These are phyloP conservation scores for Cetraspora pellucida DNA, from an alignment of 192 early-diverging fungal genomes.

Conservation along the genomic window DNA sequence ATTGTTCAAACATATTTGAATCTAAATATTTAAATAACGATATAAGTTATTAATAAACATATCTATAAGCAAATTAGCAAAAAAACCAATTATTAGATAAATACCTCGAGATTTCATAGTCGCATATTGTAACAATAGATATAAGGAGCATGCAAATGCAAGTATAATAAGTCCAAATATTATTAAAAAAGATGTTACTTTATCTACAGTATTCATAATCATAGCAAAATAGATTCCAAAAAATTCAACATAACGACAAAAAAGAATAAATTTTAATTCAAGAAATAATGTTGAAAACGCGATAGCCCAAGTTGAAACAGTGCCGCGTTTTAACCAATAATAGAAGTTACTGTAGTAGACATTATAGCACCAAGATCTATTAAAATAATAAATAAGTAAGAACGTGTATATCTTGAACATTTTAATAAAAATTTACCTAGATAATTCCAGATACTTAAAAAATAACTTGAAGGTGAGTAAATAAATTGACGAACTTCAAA, in stretches of 20 bases:
- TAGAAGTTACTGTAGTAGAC: background rate
- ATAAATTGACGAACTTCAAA: constrained; percentile 6
- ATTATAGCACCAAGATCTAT: background rate
- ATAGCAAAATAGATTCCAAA: constrained; percentile 17
- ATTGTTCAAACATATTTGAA: background rate
- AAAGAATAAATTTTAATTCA: constrained; percentile 1
- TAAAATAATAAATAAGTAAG: background rate
- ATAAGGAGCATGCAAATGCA: constrained; percentile 2
- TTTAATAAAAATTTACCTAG: background rate
- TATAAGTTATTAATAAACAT: no score
- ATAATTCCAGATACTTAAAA: background rate
- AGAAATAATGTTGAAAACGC: constrained; percentile 11
- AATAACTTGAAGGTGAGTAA: background rate
- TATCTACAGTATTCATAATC: background rate
- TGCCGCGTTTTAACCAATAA: background rate
- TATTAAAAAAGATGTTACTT: background rate
- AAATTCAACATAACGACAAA: background rate
- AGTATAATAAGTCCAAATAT: background rate
- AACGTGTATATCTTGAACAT: background rate
- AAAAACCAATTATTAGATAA: no score
- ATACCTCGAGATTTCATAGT: background rate
- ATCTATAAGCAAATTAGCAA: no score
- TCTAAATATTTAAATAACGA: background rate
- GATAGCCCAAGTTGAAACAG: background rate
- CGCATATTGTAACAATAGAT: background rate